phyloP scores from a whole-genome alignment of 2,329 filamentous ascomycete species.

The Cercospora beticola region DNA sequence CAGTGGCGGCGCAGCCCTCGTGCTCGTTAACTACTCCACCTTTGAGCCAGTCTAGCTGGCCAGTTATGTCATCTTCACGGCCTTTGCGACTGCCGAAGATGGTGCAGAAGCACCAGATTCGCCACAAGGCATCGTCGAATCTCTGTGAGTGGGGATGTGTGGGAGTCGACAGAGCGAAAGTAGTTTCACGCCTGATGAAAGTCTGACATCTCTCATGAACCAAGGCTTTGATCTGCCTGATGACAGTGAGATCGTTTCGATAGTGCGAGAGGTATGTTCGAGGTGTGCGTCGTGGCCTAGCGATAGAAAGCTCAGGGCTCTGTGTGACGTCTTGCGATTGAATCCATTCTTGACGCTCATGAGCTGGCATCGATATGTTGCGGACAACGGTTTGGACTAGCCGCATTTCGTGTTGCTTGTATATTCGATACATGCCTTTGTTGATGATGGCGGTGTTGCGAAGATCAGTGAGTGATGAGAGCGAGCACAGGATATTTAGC shows the following conservation, averaged over 20 bases:
- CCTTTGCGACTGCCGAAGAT: slow-evolving; percentile 61
- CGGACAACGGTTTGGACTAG: slow-evolving; percentile 54
- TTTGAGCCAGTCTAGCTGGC: slow-evolving; percentile 63
- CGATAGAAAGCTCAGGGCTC: slow-evolving; percentile 36
- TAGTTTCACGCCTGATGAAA: slow-evolving; percentile 58
- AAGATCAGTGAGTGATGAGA: slow-evolving; percentile 55
- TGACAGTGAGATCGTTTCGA: slow-evolving; percentile 53
- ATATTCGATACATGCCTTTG: slow-evolving; percentile 57
- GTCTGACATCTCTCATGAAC: slow-evolving; percentile 57
- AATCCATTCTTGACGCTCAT: slow-evolving; percentile 60
- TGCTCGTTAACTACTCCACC: slow-evolving; percentile 55
- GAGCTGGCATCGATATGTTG: slow-evolving; percentile 58
- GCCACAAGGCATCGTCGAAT: slow-evolving; percentile 63
- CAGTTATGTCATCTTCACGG: slow-evolving; percentile 58
- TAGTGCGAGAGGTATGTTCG: slow-evolving; percentile 54
- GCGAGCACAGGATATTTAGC: slow-evolving; percentile 51
- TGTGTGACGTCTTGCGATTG: slow-evolving; percentile 49
- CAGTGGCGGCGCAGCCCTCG: slow-evolving; percentile 46
- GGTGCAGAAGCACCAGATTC: slow-evolving; percentile 65
- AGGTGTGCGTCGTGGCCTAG: slow-evolving; percentile 54
- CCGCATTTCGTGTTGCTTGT: slow-evolving; percentile 56
- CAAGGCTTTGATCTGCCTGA: slow-evolving; percentile 56
- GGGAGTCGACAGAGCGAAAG: slow-evolving; percentile 52
- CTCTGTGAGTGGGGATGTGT: slow-evolving; percentile 48
- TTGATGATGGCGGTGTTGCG: slow-evolving; percentile 56